Percentiles rank a stretch among this genome's conserved stretches.
phyloP scores from a whole-genome alignment of 164 flowering plant genomes.

The Aristolochia fimbriata region DNA sequence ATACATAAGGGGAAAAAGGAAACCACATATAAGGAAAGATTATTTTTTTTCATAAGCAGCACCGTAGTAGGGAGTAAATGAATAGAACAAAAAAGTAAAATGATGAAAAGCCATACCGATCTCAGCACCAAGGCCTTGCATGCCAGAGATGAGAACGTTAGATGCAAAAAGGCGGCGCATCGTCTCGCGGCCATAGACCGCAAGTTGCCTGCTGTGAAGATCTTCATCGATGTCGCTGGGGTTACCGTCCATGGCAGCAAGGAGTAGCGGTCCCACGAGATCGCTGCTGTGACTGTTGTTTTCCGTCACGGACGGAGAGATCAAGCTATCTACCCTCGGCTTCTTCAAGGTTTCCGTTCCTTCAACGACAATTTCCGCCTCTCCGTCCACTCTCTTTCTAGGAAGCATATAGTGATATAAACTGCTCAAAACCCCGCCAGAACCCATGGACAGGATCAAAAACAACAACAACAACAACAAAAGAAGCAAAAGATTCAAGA shows the following conservation, averaged over 20 bases:
- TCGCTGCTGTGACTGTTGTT: conserved; percentile 9
- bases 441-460: conserved; percentile 18
- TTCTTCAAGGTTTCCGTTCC: conserved; percentile 28
- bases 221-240: conserved; percentile 76
- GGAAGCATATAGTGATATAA: conserved; percentile 54
- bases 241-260: conserved; percentile 26
- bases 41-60: no score
- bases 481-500: conserved; percentile 14
- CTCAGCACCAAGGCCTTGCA: conserved; percentile 94
- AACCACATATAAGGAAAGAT: no score
- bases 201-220: conserved; percentile 93
- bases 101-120: conserved; percentile 43
- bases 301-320: conserved; percentile 8
- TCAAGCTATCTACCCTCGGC: conserved; percentile 21
- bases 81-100: neutral
- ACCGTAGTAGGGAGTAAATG: no score
- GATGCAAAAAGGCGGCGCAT: conserved; percentile 84
- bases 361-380: conserved; percentile 13
- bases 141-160: conserved; percentile 78
- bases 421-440: conserved; percentile 33
- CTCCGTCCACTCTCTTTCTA: conserved; percentile 40
- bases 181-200: conserved; percentile 92
- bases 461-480: conserved; percentile 17
- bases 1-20: no score
- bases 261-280: conserved; percentile 11